Percentiles rank a stretch among this genome's conserved stretches.
These are phyloP conservation scores for Rhodotorula sp. DNA, from an alignment of 1,284 basidiomycete species.

Conservation along the genomic window DNA sequence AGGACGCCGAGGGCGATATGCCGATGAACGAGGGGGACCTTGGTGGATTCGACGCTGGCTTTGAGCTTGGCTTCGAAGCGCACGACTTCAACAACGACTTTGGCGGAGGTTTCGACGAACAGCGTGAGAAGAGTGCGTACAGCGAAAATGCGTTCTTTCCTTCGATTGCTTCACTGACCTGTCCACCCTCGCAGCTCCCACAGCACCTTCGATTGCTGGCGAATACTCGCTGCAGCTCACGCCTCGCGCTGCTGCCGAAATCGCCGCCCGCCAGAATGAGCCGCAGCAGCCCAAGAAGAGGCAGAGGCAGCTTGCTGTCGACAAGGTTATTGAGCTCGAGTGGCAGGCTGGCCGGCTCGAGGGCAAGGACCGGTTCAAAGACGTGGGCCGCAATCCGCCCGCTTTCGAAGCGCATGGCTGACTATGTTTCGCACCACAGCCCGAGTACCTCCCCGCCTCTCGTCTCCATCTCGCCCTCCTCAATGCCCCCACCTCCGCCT, in stretches of 20 bases:
- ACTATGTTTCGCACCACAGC: slow-evolving; percentile 8
- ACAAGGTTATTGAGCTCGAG: slow-evolving; percentile 37
- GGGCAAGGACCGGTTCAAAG: slow-evolving; percentile 27
- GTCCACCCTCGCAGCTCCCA: neutral
- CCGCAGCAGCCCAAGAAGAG: slow-evolving; percentile 25
- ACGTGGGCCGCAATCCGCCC: slow-evolving; percentile 6
- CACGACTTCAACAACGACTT: slow-evolving; percentile 22
- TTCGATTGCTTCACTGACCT: neutral
- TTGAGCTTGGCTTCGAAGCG: slow-evolving; percentile 15
- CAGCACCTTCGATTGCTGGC: slow-evolving; percentile 8
- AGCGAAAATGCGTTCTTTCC: neutral
- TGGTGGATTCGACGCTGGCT: slow-evolving; percentile 20
- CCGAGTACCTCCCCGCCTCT: slow-evolving; percentile 40
- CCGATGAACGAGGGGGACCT: slow-evolving; percentile 8
- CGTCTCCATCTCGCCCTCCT: slow-evolving; percentile 42
- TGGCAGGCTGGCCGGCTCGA: slow-evolving; percentile 28
- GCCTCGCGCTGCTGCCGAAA: slow-evolving; percentile 31
- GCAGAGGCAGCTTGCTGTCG: slow-evolving; percentile 26
- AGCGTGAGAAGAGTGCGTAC: slow-evolving; percentile 21
- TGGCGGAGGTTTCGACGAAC: slow-evolving; percentile 20
- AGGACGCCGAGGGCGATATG: slow-evolving; percentile 16
- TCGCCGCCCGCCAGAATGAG: slow-evolving; percentile 23
- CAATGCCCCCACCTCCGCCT: slow-evolving; percentile 7
- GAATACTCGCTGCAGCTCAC: slow-evolving; percentile 34
- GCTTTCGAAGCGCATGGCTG: neutral